phyloP scores from a whole-genome alignment of 2,329 filamentous ascomycete species.

The Venturia effusa region DNA sequence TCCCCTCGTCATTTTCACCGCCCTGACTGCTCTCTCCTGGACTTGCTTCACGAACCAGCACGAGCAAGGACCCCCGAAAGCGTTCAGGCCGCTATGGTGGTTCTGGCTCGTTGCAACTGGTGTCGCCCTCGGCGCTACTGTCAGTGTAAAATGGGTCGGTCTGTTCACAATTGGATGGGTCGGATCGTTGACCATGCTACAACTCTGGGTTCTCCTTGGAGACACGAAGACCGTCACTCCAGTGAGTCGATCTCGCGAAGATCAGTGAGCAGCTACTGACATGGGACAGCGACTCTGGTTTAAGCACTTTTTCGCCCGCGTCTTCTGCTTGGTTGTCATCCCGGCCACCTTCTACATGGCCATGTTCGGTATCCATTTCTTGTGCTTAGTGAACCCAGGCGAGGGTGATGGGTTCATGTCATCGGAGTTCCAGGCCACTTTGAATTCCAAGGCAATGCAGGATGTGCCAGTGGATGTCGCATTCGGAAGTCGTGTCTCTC shows the following conservation, averaged over 20 bases:
- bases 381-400: slow-evolving; percentile 85
- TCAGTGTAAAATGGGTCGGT: slow-evolving; percentile 98
- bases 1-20: slow-evolving; percentile 85
- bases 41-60: slow-evolving; percentile 94
- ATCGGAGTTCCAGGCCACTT: slow-evolving; percentile 93
- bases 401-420: slow-evolving; percentile 99
- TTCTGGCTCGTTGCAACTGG: slow-evolving; percentile 90
- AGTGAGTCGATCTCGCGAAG: slow-evolving; percentile 32
- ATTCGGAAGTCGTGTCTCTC: slow-evolving; percentile 72
- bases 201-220: slow-evolving; percentile 90
- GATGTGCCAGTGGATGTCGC: slow-evolving; percentile 88
- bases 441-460: slow-evolving; percentile 95
- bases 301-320: slow-evolving; percentile 87
- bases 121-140: slow-evolving; percentile 76
- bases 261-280: slow-evolving; percentile 14
- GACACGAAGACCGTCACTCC: slow-evolving; percentile 78
- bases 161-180: slow-evolving; percentile 99
- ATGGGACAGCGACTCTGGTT: slow-evolving; percentile 58
- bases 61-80: slow-evolving; percentile 78
- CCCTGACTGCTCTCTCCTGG: slow-evolving; percentile 81
- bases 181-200: slow-evolving; percentile 75
- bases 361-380: slow-evolving; percentile 96
- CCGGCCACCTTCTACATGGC: slow-evolving; percentile 84
- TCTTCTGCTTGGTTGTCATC: slow-evolving; percentile 85
- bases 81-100: slow-evolving; percentile 90